Evolutionary conservation across 1,284 basidiomycete species (phyloP), one percentile per base, ranked within the genome.

Genomic region (Heliocybe sulcata): DNA sequence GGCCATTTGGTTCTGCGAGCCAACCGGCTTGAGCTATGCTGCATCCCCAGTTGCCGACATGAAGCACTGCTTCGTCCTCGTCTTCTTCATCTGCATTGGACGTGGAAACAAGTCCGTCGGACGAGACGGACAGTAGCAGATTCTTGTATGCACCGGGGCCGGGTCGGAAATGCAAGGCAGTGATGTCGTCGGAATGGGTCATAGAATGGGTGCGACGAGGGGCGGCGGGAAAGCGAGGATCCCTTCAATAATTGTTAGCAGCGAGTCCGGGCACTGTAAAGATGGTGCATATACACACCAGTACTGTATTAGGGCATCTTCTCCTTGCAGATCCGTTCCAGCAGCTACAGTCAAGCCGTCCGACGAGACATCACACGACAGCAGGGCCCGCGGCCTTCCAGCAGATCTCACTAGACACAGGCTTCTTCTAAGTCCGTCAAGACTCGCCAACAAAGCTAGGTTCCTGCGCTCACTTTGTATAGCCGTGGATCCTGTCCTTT

Each of bases 181-280:
- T 90, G 53, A 90, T 77, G 64, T 92, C 87, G 66, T 92, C 87
- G 3, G 89, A 89, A 65, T 91, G 87, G 0, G 86, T 89, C 12
- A 81, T 86, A 1, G 75, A 71, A 63, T 84, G 81, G 35, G 68
- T 67, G 35, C 77, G 75, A 16, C 79, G 60, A 19, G 75, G 80
- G n/a, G 75, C 73, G 2, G 64, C 70, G 3, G 80, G 76, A 53
- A 71, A 73, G 23, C 82, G 76, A 27, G 77, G 76, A 62, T 83
- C 82, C 87, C 87, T 90, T 63, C 25, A 25, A 45, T 54, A 57
- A 22, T 49, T 16, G 20, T 14, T 25, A 45, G 27, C 52, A 47
- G 25, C 48, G 33, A 29, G 26, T 51, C 25, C 45, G 11, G n/a
- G n/a, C n/a, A n/a, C n/a, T 51, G 29, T 49, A 45, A 51, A 52